phyloP scores from a whole-genome alignment of 768 basidiomycete genomes.

The Artomyces pyxidatus region DNA sequence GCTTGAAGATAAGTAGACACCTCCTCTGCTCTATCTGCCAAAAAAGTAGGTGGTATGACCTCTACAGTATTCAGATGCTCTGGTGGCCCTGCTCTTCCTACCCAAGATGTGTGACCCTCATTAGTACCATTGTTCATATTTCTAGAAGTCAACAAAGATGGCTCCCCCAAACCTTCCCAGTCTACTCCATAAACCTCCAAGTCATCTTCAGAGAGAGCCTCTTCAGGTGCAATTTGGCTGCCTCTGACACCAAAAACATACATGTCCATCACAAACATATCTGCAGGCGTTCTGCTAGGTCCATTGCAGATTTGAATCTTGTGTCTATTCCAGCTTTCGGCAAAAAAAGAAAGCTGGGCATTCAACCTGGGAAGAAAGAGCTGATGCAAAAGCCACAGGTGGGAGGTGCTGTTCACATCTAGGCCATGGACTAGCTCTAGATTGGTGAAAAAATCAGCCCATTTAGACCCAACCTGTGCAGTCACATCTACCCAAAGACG shows the following conservation, averaged over 20 bases:
- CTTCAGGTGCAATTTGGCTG: neutral
- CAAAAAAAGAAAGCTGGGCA: constrained; percentile 3
- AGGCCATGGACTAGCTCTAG: neutral
- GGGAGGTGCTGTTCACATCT: neutral
- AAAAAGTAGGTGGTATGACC: neutral
- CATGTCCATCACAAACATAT: constrained; percentile 17
- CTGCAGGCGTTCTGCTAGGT: constrained; percentile 14
- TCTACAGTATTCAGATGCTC: neutral
- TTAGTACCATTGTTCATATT: neutral
- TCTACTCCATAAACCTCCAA: constrained; percentile 9
- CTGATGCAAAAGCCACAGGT: neutral
- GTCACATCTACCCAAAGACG: constrained; percentile 16
- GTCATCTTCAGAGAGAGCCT: neutral
- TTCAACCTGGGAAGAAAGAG: neutral
- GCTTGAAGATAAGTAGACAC: too few relatives aligned
- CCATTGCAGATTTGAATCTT: constrained; percentile 5
- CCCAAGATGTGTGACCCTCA: neutral
- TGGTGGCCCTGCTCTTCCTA: neutral
- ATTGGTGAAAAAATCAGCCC: neutral
- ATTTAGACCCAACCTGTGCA: neutral
- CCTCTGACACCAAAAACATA: constrained; percentile 1
- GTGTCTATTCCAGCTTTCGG: constrained; percentile 19
- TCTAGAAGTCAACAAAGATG: neutral
- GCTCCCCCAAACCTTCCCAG: constrained; percentile 3
- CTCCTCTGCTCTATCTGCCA: neutral